These are phyloP conservation scores for Stylosanthes scabra DNA, from an alignment of 331 rosid genomes.

Conservation along the genomic window DNA sequence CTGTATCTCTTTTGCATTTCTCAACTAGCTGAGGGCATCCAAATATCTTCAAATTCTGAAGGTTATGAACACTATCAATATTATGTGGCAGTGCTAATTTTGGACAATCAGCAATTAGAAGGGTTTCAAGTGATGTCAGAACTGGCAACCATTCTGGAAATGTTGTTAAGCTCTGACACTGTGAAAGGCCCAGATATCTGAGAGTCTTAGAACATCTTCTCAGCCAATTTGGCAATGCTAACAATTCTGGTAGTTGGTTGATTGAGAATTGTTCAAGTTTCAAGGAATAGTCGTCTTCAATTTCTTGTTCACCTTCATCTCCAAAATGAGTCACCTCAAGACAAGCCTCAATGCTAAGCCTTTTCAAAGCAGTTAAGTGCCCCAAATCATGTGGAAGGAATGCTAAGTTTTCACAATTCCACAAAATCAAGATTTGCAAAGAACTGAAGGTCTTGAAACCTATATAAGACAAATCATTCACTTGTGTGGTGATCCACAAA, in stretches of 20 bases:
- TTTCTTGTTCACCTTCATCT: constrained; percentile 15
- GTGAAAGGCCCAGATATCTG: constrained; percentile 33
- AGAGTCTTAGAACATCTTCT: constrained; percentile 16
- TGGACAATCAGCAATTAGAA: constrained; percentile 38
- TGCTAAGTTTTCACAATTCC: constrained; percentile 23
- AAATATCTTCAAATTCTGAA: constrained; percentile 36
- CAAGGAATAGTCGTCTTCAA: constrained; percentile 30
- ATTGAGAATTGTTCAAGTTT: constrained; percentile 33
- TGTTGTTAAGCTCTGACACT: constrained; percentile 27
- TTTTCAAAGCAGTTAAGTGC: constrained; percentile 21
- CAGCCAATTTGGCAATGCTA: constrained; percentile 34
- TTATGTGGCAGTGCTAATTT: constrained; percentile 20
- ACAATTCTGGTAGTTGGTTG: constrained; percentile 26
- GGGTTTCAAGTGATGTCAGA: constrained; percentile 38
- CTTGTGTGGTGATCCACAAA: constrained; percentile 38
- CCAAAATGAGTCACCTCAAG: constrained; percentile 10
- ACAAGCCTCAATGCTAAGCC: constrained; percentile 28
- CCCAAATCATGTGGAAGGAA: constrained; percentile 35
- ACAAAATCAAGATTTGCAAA: constrained; percentile 26
- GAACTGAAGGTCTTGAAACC: constrained; percentile 31
- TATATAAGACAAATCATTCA: constrained; percentile 6
- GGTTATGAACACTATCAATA: constrained; percentile 24
- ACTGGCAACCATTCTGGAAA: constrained; percentile 36
- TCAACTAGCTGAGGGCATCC: constrained; percentile 38
- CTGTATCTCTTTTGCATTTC: constrained; percentile 26